Evolutionary conservation across 2,329 filamentous ascomycete genomes (phyloP).

Genomic region (Paramyrothecium roridum): DNA sequence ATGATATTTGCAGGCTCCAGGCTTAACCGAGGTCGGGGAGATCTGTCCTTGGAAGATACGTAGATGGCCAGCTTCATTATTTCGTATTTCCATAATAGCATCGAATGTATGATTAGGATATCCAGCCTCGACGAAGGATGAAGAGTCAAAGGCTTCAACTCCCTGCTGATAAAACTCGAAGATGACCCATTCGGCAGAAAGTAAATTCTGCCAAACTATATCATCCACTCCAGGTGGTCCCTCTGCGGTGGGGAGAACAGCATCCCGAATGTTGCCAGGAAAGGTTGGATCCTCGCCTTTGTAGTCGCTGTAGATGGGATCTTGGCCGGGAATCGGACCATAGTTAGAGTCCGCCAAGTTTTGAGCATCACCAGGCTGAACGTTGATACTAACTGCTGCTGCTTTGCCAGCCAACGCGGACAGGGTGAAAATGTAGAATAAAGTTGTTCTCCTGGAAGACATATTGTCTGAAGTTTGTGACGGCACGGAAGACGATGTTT

Average conservation of each 20-base stretch:
- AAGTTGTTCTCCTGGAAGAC: not conserved
- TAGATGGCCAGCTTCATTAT: constrained; percentile 43
- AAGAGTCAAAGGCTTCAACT: constrained; percentile 34
- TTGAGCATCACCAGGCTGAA: not conserved
- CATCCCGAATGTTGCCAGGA: constrained; percentile 29
- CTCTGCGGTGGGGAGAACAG: constrained; percentile 19
- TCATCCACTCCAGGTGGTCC: constrained; percentile 30
- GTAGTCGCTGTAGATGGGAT: constrained; percentile 26
- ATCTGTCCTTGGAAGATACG: constrained; percentile 41
- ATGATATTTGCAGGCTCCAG: constrained; percentile 8
- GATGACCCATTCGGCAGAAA: constrained; percentile 41
- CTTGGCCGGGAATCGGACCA: not conserved
- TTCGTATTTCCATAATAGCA: constrained; percentile 29
- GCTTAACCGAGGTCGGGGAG: constrained; percentile 36
- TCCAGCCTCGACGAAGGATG: constrained; percentile 14
- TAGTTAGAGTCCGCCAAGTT: not conserved
- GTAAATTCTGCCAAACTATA: constrained; percentile 39
- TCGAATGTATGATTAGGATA: constrained; percentile 33
- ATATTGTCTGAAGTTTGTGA: not conserved
- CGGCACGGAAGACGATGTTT: no score
- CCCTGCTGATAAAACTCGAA: constrained; percentile 38
- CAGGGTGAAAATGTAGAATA: not conserved
- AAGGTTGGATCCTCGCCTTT: constrained; percentile 27
- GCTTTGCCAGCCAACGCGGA: not conserved
- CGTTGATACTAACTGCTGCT: not conserved